Percentiles rank a stretch among this genome's conserved stretches.
These are phyloP conservation scores for Starmera amethionina DNA, from an alignment of 805 yeast species.

Conservation along the genomic window DNA sequence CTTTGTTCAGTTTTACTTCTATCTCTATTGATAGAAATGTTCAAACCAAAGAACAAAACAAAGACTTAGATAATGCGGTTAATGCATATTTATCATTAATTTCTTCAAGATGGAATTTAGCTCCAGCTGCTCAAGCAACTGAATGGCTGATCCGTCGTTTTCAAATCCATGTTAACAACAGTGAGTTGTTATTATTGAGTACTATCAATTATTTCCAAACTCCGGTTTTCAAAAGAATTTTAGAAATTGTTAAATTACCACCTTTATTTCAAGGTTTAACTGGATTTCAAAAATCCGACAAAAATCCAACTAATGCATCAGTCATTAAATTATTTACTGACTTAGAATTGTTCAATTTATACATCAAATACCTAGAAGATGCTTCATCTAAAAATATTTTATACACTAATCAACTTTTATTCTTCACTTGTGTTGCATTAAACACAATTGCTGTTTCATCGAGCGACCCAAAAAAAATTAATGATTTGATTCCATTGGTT, in stretches of 20 bases:
- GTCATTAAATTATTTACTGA: slow-evolving; percentile 70
- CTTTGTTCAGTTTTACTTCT: slow-evolving; percentile 79
- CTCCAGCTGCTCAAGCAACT: slow-evolving; percentile 70
- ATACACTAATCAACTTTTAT: slow-evolving; percentile 64
- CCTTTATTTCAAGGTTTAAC: slow-evolving; percentile 63
- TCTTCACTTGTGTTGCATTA: slow-evolving; percentile 66
- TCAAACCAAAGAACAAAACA: slow-evolving; percentile 68
- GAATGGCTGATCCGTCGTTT: slow-evolving; percentile 95
- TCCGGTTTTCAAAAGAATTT: slow-evolving; percentile 64
- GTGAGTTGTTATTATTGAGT: slow-evolving; percentile 63
- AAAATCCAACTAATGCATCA: slow-evolving; percentile 55
- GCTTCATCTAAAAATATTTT: slow-evolving; percentile 42
- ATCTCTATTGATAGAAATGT: slow-evolving; percentile 72
- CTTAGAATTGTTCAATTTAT: slow-evolving; percentile 53
- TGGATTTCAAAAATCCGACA: slow-evolving; percentile 54
- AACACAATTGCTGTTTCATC: slow-evolving; percentile 52
- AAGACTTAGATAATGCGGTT: slow-evolving; percentile 65
- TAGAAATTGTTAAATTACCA: slow-evolving; percentile 74
- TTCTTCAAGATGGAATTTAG: slow-evolving; percentile 67
- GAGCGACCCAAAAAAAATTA: slow-evolving; percentile 30
- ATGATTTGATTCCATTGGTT: slow-evolving; percentile 42
- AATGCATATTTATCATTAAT: slow-evolving; percentile 62
- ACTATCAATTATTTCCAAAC: slow-evolving; percentile 73
- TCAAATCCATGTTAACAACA: slow-evolving; percentile 70
- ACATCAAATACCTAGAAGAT: slow-evolving; percentile 40